Evolutionary conservation across 2,329 filamentous ascomycete genomes (phyloP), one percentile per base, ranked within the genome.

Genomic region (Truncatella angustata): DNA sequence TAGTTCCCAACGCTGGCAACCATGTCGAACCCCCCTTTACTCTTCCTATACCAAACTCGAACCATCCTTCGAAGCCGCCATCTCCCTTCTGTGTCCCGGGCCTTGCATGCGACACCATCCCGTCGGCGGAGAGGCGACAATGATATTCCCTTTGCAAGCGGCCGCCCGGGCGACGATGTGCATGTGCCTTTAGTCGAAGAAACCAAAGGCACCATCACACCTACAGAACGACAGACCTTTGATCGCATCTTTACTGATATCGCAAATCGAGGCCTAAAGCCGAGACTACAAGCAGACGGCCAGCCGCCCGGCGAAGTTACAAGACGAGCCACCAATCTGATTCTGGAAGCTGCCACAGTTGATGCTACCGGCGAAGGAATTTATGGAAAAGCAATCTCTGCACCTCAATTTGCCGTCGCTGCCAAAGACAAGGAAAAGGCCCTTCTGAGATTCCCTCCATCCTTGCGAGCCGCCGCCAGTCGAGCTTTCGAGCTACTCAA

Each of bases 41-140:
- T 86, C 0, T 91, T 91, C 52, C 75, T 91, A 5, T 91, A 90
- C 63, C 85, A 88, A 58, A 91, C 88, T 4, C 74, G 79, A 54
- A 90, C 87, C 0, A 77, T 87, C 28, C 70, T 74, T 53, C 68
- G 70, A 58, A 63, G 70, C 28, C 61, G 59, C 34, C 60, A 59
- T 55, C 61, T 54, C 39, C 60, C 58, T 30, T 50, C 46, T 26
- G 52, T 54, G 47, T 62, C 20, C 46, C 50, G 61, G 21, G 58
- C 58, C 2, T 37, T 66, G 16, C 64, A 67, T 53, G 45, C 49
- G 9, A 57, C 60, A 6, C 14, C 45, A 24, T 47, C 53, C 34
- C 59, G 51, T 42, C 49, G 28, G 43, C 53, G 52, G 49, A 47
- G 59, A 48, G 34, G 43, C 30, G 44, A 47, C 21, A 66, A 69